Evolutionary conservation across 208 protist genomes (phyloP), one percentile per base, ranked within the genome.

Genomic region (Blastocrithidia nonstop): DNA sequence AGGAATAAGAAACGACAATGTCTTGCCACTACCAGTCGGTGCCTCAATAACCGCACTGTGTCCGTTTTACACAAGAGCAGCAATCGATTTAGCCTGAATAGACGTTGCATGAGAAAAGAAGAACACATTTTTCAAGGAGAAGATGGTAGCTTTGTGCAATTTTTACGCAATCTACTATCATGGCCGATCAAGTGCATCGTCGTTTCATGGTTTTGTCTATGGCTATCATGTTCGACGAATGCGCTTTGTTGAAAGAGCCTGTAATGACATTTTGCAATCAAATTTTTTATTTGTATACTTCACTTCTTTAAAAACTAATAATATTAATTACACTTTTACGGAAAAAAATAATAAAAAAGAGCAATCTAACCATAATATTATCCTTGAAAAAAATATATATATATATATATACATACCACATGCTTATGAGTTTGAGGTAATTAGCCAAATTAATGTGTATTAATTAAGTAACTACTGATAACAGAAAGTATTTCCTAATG

Each of bases 11-110:
- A 99, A 75, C 6, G 75, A 92, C 1, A 99, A 71, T 9, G 95
- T 98, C 69, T 99, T 99, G 11, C 97, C 97, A 24, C 95, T 98
- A 16, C 95, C 96, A 0, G 96, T 98, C 2, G 96, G 95, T 1
- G 79, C 88, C 59, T 99, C 96, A 13, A 98, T 63, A 16, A 98
- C 29, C 0, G 53, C 65, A 42, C 78, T 88, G 22, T 61, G 29
- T 1, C 77, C 72, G 5, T 45, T 45, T 16, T 29, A 28, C 2
- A 71, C 38, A n/a, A 94, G 54, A 7, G 62, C 42, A 6, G 43
- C 26, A 35, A 96, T 70, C 17, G 77, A 54, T 16, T 48, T 50
- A 1, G 76, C 69, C 70, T 96, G 90, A 15, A 95, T 78, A 1
- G 87, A 61, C 5, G 90, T 90, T n/a, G 85, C 83, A 50, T 88